Base-by-base conservation (phyloP, 2,329 filamentous ascomycete genomes). In the Zelopaecilomyces penicillatus region DNA sequence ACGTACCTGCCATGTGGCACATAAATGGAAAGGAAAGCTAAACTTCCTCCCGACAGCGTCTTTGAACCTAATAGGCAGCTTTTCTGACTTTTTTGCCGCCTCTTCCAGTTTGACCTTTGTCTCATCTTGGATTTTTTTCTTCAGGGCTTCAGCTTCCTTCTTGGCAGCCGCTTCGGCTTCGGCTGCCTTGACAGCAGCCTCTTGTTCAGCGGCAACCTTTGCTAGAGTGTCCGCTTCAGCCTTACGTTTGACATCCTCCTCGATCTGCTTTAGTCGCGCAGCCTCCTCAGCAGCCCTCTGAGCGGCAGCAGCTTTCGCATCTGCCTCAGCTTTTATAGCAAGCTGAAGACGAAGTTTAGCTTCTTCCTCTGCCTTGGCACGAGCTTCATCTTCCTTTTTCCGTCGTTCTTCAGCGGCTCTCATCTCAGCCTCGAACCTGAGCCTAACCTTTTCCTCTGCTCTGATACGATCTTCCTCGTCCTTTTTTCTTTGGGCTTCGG, bases 41-140 rank as follows among this genome's bases (percentile, higher is more conserved):
- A 94, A 96, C 64, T 94, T 95, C 53, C 90, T 78, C 30, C 87
- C 87, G 11, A 96, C 81, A 1, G 89, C 89, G 61, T 96, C 90
- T 65, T 94, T 94, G 69, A 95, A 95, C 54, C 83, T 83, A 62
- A 95, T 87, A 3, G 86, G 87, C 37, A 81, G 73, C 62, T 87
- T 85, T 35, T 82, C 76, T 49, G 75, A 75, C 52, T 64, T 67
- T 50, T 72, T 70, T 56, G 72, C 71, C 12, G 67, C 65, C 33
- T 71, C 69, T 33, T 73, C 55, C 19, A 72, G 53, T 51, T 66
- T 70, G 39, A 72, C 70, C 51, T 70, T 74, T n/a, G 74, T 68
- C 5, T 73, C 72, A 41, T 78, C 75, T 43, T 80, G 71, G 1
- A 74, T 73, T 52, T 76, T 73, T 55, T 76, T 76, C 54, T 73